Evolutionary conservation across 2,329 filamentous ascomycete species (phyloP), one percentile per base, ranked within the genome.

Genomic region (Chrysoporthe austroafricana): DNA sequence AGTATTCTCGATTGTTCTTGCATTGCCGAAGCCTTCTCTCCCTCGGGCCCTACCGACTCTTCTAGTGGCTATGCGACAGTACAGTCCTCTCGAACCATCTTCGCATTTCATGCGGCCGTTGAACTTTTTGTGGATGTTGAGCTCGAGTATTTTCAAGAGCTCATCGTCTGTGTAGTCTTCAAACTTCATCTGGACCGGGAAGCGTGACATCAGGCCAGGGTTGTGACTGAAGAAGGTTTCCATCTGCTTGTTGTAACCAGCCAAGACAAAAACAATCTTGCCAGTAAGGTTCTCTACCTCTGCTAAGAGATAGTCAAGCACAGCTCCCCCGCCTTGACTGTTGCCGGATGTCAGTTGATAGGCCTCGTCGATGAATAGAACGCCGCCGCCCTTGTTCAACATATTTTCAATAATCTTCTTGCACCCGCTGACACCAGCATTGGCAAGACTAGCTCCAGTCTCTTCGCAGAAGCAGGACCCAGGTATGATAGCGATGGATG

Each of bases 311-410:
- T 85, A 92, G 70, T 95, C 91, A 0, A 95, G 79, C 0, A 93
- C 90, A 0, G 84, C 83, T 0, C 78, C 80, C 0, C 91, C 91
- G 0, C 85, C 86, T 2, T 75, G 72, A 32, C 79, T 90, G 66
- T 86, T 85, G 0, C 85, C 85, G 0, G 86, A 86, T 0, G 87
- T 83, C 0, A 95, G 80, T 70, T 94, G 91, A 73, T 95, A 94
- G 0, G 91, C 91, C 75, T 95, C 91, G 69, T 95, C 92, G 32
- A 95, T 90, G 73, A 95, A 94, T 1, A 93, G 73, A 0, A 89
- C 89, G 0, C 92, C 92, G 0, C 91, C 91, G 0, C 86, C 88
- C 0, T 77, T 71, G 39, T 88, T 80, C 4, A 87, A 75, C 0
- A 94, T 81, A 0, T 80, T 72, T 2, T 90, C 81, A 6, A 92